These are phyloP conservation scores for Vitis amurensis DNA, from an alignment of 164 flowering plant species.

Conservation along the genomic window DNA sequence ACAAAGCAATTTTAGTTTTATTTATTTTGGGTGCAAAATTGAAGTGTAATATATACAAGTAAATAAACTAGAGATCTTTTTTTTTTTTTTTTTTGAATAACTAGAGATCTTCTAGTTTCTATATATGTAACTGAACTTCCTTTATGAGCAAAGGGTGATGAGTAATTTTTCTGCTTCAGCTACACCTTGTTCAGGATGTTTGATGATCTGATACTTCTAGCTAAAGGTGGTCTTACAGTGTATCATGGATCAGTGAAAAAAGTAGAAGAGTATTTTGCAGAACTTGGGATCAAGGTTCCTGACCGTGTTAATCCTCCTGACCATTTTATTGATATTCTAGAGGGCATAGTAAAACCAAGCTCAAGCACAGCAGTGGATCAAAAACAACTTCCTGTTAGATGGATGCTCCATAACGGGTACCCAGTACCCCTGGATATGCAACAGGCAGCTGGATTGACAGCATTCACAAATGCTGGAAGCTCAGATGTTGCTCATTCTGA, in stretches of 20 bases:
- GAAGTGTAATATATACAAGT: too few species aligned
- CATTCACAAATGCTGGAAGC: slow-evolving; percentile 40
- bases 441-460: slow-evolving; percentile 31
- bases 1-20: not conserved
- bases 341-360: slow-evolving; percentile 76
- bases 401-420: slow-evolving; percentile 97
- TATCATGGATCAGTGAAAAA: slow-evolving; percentile 92
- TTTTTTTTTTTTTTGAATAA: too few species aligned
- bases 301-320: slow-evolving; percentile 98
- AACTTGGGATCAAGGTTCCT: slow-evolving; percentile 82
- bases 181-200: slow-evolving; percentile 93
- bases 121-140: not conserved
- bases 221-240: slow-evolving; percentile 91
- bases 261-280: slow-evolving; percentile 87
- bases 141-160: not conserved
- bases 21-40: too few species aligned
- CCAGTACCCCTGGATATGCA: slow-evolving; percentile 86
- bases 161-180: slow-evolving; percentile 47
- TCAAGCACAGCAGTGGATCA: slow-evolving; percentile 38
- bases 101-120: too few species aligned
- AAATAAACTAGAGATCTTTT: too few species aligned
- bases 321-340: slow-evolving; percentile 89
- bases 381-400: slow-evolving; percentile 84
- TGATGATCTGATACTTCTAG: slow-evolving; percentile 95
- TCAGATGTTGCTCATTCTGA: slow-evolving; percentile 28